phyloP scores from a whole-genome alignment of 768 basidiomycete species.

The Cystoderma amianthinum region DNA sequence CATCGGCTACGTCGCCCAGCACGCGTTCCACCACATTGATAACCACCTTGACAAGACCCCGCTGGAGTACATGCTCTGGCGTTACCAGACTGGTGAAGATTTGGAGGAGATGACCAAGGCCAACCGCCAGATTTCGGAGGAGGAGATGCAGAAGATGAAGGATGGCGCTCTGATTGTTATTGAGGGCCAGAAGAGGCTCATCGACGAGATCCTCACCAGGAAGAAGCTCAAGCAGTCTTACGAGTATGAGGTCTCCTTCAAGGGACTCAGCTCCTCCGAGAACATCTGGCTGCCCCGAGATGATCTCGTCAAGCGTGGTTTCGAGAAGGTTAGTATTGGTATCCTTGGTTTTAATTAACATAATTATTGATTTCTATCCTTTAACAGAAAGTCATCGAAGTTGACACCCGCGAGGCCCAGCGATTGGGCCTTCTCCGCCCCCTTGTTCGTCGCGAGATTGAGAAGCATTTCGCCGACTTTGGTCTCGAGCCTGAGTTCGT shows the following conservation, averaged over 20 bases:
- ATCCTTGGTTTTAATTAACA: neutral
- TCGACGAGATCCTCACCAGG: constrained; percentile 84
- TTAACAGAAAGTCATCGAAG: constrained; percentile 85
- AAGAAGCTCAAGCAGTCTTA: constrained; percentile 99
- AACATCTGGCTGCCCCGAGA: constrained; percentile 98
- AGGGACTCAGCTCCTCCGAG: constrained; percentile 91
- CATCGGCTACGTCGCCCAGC: constrained; percentile 98
- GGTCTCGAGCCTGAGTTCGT: constrained; percentile 99
- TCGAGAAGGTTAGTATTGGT: constrained; percentile 66
- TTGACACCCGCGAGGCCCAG: constrained; percentile 96
- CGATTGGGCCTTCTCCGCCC: constrained; percentile 92
- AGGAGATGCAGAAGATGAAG: constrained; percentile 94
- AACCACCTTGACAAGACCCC: constrained; percentile 98
- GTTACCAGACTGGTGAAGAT: constrained; percentile 99
- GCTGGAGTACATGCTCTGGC: constrained; percentile 99
- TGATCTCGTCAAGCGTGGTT: constrained; percentile 95
- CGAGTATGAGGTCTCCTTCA: constrained; percentile 97
- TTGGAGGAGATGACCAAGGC: constrained; percentile 95
- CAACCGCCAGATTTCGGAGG: constrained; percentile 77
- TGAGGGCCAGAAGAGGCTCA: constrained; percentile 91
- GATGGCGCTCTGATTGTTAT: constrained; percentile 81
- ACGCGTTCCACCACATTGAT: constrained; percentile 99
- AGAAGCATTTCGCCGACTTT: constrained; percentile 99
- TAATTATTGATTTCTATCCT: constrained; percentile 7
- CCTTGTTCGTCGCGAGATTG: constrained; percentile 96